Base-by-base conservation (phyloP, 208 protist genomes). In the Acanthamoeba healyi region DNA sequence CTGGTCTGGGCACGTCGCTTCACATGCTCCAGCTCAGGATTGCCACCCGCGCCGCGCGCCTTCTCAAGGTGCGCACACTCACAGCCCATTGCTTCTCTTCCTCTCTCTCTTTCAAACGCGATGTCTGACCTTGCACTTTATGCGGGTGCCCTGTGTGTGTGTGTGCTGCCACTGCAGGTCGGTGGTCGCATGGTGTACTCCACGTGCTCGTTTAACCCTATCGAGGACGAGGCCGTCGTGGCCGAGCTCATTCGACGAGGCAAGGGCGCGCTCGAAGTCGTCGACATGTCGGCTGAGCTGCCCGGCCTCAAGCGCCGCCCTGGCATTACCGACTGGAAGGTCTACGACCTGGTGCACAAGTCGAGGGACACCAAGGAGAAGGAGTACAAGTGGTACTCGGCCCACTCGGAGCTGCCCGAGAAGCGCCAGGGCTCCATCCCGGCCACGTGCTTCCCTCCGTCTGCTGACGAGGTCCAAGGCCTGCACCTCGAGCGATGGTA, bases 161-260 rank as follows among this genome's bases (percentile, higher is more conserved):
- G 84, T n/a, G 17, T 94, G 19, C 51, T 96, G 79, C 82, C 97
- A 56, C 65, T 97, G n/a, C 79, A 92, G 36, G 54, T 95, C 58
- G 97, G 97, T n/a, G 98, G 98, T 29, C 14, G 88, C 22, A 94
- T 98, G 24, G 97, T 98, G 0, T 98, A 98, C 94, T 97, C 95
- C 1, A 98, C 98, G 32, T 98, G 98, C 94, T 97, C 96, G 19
- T 74, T 98, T 38, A 97, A 98, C 67, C 98, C 98, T 22, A 29
- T 98, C 44, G 98, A 98, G 70, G 96, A 98, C 82, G 98, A 98
- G 93, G 97, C 97, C 9, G 98, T 98, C 15, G 93, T 98, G 26
- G 94, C 95, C 0, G 86, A 82, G 14, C 7, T 98, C 1, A 70
- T 98, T 7, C 26, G 44, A 4, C 87, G 51, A 34, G 44, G 65